Evolutionary conservation across 164 flowering plant genomes (phyloP), one percentile per base, ranked within the genome.

Genomic region (Pachysandra terminalis): DNA sequence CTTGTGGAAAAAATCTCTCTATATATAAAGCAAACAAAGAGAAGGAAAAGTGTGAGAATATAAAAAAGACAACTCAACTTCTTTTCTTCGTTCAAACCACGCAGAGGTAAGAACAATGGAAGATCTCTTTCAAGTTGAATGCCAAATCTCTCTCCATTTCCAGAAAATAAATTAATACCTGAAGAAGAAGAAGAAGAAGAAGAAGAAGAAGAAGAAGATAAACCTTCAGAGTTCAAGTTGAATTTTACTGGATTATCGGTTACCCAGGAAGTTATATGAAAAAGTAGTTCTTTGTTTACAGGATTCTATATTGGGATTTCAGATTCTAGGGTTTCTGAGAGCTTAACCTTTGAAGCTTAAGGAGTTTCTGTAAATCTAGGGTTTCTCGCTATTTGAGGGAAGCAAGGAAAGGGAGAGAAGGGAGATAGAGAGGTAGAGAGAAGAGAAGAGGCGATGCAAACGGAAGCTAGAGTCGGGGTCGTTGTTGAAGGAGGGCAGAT

Each of bases 381-480:
- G 54, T 51, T 51, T 55, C 9, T 45, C 12, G 68, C 22, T 22
- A 40, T 10, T 52, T 45, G 59, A 4, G 19, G 61, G 61, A 22
- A 19, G 58, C 25, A 57, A 48, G 5, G 40, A 54, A 25, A 49
- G 21, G 21, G 40, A 24, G 57, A 40, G 12, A 26, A 53, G 22
- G 51, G 54, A 51, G 25, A 48, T 16, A 24, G n/a, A n/a, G n/a
- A n/a, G n/a, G n/a, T n/a, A n/a, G n/a, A n/a, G n/a, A 59, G 59
- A n/a, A n/a, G n/a, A n/a, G 35, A 61, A 54, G 59, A 4, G 66
- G 73, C 12, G 26, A 79, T 81, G 85, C 81, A 80, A 59, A 86
- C 82, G 83, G 92, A 86, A 40, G 92, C 89, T 37, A 74, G 89
- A 67, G 85, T 84, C 3, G 87, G 85, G 21, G 82, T 82, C 37